These are phyloP conservation scores for Tricholoma bakamatsutake DNA, from an alignment of 768 basidiomycete species.

Conservation along the genomic window DNA sequence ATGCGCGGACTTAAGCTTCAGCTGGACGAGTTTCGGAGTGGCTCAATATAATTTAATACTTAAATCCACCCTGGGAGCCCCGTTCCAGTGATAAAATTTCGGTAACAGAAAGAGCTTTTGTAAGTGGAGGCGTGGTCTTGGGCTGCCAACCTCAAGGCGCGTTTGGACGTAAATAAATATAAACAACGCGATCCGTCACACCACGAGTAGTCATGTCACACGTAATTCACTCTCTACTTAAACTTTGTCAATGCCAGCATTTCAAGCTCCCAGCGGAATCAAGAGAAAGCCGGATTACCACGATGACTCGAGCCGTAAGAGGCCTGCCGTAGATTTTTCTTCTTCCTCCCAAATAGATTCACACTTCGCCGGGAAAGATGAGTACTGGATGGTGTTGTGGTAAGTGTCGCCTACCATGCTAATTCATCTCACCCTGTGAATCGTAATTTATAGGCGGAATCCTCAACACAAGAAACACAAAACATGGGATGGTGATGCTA, in stretches of 20 bases:
- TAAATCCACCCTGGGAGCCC: constrained; percentile 25
- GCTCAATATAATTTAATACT: not conserved
- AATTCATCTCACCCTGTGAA: not conserved
- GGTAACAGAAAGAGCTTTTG: not conserved
- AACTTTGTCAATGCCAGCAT: constrained; percentile 26
- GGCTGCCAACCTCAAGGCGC: too few species aligned
- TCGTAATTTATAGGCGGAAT: constrained; percentile 40
- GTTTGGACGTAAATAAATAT: not conserved
- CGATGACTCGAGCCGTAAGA: constrained; percentile 26
- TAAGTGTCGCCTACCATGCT: constrained; percentile 20
- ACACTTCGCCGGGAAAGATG: constrained; percentile 17
- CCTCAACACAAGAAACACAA: constrained; percentile 80
- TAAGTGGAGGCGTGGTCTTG: too few species aligned
- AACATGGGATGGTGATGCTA: constrained; percentile 83
- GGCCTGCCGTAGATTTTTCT: constrained; percentile 16
- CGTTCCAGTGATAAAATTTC: constrained; percentile 8
- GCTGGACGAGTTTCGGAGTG: not conserved
- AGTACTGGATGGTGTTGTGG: constrained; percentile 82
- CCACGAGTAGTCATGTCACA: constrained; percentile 5
- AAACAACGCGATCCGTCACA: constrained; percentile 6
- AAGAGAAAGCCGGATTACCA: constrained; percentile 33
- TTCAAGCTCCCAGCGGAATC: constrained; percentile 19
- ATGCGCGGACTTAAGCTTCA: not conserved
- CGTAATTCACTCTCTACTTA: not conserved
- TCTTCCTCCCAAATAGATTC: not conserved